Conservation (phyloP, 345 rosid species). For the Combretum micranthum region DNA sequence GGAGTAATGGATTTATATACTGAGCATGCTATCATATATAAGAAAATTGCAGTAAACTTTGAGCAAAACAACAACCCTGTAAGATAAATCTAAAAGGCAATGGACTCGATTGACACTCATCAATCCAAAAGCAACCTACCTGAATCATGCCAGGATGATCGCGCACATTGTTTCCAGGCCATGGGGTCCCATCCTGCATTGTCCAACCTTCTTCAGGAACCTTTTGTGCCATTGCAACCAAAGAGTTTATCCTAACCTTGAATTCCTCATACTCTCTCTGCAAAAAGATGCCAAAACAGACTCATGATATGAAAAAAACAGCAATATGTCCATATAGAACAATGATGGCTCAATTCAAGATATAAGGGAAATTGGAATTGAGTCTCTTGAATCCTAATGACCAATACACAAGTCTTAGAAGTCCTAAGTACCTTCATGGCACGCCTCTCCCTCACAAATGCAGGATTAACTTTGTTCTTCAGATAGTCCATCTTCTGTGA, state of each 20-base stretch:
- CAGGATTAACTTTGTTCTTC: constrained; percentile 88
- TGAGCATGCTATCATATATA: no score
- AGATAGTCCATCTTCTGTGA: constrained; percentile 90
- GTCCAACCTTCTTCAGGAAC: constrained; percentile 99
- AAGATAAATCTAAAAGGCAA: no score
- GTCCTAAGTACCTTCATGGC: constrained; percentile 74
- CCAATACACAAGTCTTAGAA: not conserved
- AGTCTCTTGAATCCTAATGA: no score
- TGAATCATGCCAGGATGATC: constrained; percentile 99
- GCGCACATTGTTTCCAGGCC: constrained; percentile 95
- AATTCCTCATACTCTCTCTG: constrained; percentile 99
- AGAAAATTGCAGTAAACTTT: no score
- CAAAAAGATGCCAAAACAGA: constrained; percentile 18
- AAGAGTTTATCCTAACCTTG: constrained; percentile 79
- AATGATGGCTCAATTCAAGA: no score
- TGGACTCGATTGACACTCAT: no score
- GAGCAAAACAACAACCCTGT: no score
- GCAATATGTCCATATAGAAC: no score
- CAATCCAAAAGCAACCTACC: constrained; percentile 35
- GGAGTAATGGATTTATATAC: no score
- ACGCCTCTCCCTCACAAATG: constrained; percentile 94
- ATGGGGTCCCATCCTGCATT: constrained; percentile 99
- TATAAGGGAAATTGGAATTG: no score
- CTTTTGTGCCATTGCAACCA: constrained; percentile 94
- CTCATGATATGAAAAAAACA: not conserved